Percentiles rank a stretch among this genome's conserved stretches.
Conservation (phyloP, 768 basidiomycete genomes). For the Tricholoma sp. region DNA sequence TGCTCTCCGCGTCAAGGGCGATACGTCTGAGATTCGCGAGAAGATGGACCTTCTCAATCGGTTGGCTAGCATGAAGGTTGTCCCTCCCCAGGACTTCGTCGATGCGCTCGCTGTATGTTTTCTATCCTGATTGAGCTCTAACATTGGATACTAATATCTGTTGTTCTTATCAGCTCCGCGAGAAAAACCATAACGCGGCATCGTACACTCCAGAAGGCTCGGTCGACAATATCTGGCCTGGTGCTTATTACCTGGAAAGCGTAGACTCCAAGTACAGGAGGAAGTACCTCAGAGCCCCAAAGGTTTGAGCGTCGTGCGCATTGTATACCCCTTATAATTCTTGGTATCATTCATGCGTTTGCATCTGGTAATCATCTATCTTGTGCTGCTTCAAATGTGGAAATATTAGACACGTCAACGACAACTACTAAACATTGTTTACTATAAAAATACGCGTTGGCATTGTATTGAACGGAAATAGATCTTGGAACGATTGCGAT, state of each 20-base stretch:
- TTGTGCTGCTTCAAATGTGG: conserved; percentile 6
- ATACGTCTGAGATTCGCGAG: conserved; percentile 72
- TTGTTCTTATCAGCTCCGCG: conserved; percentile 64
- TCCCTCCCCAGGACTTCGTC: conserved; percentile 89
- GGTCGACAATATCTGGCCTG: conserved; percentile 90
- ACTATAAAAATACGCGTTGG: no score
- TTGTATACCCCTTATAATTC: conserved; percentile 15
- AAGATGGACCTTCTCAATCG: conserved; percentile 80
- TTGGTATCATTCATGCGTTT: background rate
- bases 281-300: conserved; percentile 62
- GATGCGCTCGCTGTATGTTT: conserved; percentile 64
- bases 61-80: conserved; percentile 82
- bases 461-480: background rate
- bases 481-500: background rate
- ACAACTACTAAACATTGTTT: conserved; percentile 6
- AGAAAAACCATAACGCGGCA: conserved; percentile 91
- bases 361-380: conserved; percentile 1
- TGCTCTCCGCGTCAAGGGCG: conserved; percentile 80
- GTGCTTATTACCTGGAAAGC: conserved; percentile 86
- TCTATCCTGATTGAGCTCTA: background rate
- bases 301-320: conserved; percentile 23
- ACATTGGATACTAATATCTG: conserved; percentile 5
- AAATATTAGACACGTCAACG: conserved; percentile 11
- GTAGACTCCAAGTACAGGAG: conserved; percentile 91
- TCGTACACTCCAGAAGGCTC: conserved; percentile 83